Evolutionary conservation across 2,329 filamentous ascomycete species (phyloP).

Genomic region (Sodiomyces alkalinus): DNA sequence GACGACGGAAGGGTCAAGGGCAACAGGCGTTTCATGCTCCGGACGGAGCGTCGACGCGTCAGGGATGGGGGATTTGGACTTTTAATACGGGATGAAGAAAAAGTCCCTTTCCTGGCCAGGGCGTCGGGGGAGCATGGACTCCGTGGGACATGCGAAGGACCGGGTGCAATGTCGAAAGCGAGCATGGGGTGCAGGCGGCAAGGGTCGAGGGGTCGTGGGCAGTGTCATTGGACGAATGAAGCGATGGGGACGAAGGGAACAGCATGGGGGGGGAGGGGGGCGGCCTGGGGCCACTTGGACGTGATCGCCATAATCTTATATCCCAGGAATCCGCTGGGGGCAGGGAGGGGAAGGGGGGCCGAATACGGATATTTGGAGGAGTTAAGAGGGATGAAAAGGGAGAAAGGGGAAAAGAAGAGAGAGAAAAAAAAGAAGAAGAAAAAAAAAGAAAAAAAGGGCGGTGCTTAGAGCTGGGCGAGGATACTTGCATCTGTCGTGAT

Average conservation of each 20-base stretch:
- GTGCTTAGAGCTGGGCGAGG: not conserved
- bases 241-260: slow-evolving; percentile 5
- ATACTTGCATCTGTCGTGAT: slow-evolving; percentile 1
- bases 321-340: not conserved
- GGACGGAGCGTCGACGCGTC: slow-evolving; percentile 18
- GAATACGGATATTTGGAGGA: too few relatives aligned
- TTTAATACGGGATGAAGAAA: slow-evolving; percentile 8
- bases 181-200: slow-evolving; percentile 9
- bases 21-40: slow-evolving; percentile 23
- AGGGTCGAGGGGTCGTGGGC: slow-evolving; percentile 6
- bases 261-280: not conserved
- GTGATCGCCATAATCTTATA: slow-evolving; percentile 3
- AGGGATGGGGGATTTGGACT: slow-evolving; percentile 8
- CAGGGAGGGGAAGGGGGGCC: not conserved
- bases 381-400: not conserved
- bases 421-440: too few relatives aligned
- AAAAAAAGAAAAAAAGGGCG: not conserved
- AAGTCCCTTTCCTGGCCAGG: slow-evolving; percentile 6
- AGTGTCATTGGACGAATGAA: slow-evolving; percentile 7
- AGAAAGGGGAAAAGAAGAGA: not conserved
- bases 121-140: slow-evolving; percentile 3
- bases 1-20: slow-evolving; percentile 20
- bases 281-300: slow-evolving; percentile 1
- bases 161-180: slow-evolving; percentile 8
- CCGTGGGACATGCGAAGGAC: slow-evolving; percentile 8